Evolutionary conservation across 2,329 filamentous ascomycete species (phyloP), one percentile per base, ranked within the genome.

Genomic region (Biscogniauxia marginata): DNA sequence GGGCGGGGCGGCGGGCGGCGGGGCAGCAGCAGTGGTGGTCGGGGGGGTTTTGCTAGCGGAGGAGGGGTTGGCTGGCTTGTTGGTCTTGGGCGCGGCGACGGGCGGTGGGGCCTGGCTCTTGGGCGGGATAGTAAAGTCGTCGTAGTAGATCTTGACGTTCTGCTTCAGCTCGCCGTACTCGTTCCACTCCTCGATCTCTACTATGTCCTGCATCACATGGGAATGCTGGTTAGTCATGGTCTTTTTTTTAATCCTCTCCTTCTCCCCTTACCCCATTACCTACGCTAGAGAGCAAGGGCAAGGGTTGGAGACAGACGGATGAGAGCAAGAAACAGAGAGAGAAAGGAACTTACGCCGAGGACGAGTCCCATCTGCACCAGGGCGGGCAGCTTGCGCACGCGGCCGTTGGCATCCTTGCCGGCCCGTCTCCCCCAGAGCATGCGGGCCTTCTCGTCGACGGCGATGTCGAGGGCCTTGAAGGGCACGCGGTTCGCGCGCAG

Each of bases 161-260:
- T 93, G 85, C 73, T 92, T 91, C 59, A 99, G 84, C 76, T 98
- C 93, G 74, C 92, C 92, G 74, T 96, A 97, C 73, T 99, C 95
- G 78, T 99, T 99, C 95, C 93, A 98, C 72, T 99, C 95, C 75
- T 99, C 95, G 61, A 98, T 86, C 74, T 98, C 88, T 62, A 93
- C 89, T 50, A 97, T 82, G 72, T 97, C 95, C 93, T 97, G 61
- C 47, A 45, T 51, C 20, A 45, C 13, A 30, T 3, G 13, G 19
- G 8, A n/a, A 6, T 30, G 20, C 61, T 48, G 61, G 59, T n/a
- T n/a, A n/a, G n/a, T n/a, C 22, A 7, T 34, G 11, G 30, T 1
- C 24, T 25, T 11, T 45, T 2, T 4, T 1, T 47, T 13, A 39
- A 4, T n/a, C 25, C n/a, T 24, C 11, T 4, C 16, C 9, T n/a